Conservation (phyloP, 176 grass and related monocot genomes). For the Puccinellia tenuiflora region DNA sequence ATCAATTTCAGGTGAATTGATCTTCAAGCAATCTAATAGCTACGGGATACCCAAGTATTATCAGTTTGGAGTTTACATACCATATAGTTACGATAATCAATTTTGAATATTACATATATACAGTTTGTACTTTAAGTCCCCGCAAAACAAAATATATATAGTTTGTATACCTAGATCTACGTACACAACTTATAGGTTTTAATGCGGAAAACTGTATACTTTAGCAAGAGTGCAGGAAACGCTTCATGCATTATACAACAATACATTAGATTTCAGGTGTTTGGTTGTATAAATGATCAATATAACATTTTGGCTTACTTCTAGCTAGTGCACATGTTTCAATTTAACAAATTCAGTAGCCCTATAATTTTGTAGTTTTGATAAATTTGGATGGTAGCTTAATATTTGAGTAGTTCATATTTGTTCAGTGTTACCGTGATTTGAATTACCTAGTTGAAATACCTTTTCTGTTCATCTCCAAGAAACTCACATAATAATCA, state of each 20-base stretch:
- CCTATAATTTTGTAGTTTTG: not conserved
- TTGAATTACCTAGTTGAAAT: not conserved
- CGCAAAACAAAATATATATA: too few relatives aligned
- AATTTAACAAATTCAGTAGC: not conserved
- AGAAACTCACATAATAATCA: not conserved
- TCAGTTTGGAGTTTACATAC: not conserved
- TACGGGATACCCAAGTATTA: not conserved
- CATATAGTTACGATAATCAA: not conserved
- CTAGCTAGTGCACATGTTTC: not conserved
- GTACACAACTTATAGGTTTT: not conserved
- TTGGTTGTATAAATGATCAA: not conserved
- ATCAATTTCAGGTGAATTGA: constrained; percentile 13
- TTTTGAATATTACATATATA: too few relatives aligned
- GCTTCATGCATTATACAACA: not conserved
- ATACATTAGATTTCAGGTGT: not conserved
- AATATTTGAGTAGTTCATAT: not conserved
- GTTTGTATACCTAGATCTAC: too few relatives aligned
- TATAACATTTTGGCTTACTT: not conserved
- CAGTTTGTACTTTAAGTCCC: too few relatives aligned
- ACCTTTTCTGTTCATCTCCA: not conserved
- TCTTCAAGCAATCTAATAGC: not conserved
- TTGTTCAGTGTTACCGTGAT: not conserved
- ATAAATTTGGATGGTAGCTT: not conserved
- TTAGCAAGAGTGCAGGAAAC: not conserved
- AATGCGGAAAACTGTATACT: not conserved